Evolutionary conservation across 1,139 yeast species (phyloP).

Genomic region (Blastobotrys ciferrii): DNA sequence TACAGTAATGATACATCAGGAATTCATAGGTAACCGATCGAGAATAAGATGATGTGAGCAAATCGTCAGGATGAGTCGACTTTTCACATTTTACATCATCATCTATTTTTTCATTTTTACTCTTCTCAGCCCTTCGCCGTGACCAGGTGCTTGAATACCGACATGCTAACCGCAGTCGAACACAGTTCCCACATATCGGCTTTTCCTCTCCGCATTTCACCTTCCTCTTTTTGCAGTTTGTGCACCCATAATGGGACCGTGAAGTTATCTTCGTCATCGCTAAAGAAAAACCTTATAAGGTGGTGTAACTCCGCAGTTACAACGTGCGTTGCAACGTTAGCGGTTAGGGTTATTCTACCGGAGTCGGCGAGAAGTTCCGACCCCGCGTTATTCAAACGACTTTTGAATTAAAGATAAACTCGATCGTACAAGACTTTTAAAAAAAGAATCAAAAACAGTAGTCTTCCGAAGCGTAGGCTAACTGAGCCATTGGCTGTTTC

Average conservation of each 20-base stretch:
- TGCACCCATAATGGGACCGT: constrained; percentile 5
- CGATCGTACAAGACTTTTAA: too few species aligned
- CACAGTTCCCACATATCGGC: constrained; percentile 3
- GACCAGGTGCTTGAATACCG: not conserved
- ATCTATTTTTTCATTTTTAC: not conserved
- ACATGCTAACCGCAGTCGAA: not conserved
- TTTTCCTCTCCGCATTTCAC: constrained; percentile 6
- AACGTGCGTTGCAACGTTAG: too few species aligned
- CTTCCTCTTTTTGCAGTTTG: constrained; percentile 1
- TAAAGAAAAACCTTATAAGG: too few species aligned
- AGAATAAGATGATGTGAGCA: not conserved
- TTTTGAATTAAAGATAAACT: too few species aligned
- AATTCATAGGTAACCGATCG: not conserved
- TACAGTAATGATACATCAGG: constrained; percentile 2
- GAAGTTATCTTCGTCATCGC: not conserved
- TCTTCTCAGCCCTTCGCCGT: not conserved
- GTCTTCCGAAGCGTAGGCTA: too few species aligned
- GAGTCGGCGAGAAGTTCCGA: too few species aligned
- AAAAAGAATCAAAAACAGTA: too few species aligned
- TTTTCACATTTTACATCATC: too few species aligned
- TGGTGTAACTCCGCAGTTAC: too few species aligned
- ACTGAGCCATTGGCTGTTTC: too few species aligned
- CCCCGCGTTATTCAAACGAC: too few species aligned
- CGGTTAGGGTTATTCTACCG: too few species aligned
- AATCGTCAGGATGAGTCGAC: not conserved